These are phyloP conservation scores for Trichoderma erinaceum DNA, from an alignment of 495 filamentous ascomycete genomes.

Conservation along the genomic window DNA sequence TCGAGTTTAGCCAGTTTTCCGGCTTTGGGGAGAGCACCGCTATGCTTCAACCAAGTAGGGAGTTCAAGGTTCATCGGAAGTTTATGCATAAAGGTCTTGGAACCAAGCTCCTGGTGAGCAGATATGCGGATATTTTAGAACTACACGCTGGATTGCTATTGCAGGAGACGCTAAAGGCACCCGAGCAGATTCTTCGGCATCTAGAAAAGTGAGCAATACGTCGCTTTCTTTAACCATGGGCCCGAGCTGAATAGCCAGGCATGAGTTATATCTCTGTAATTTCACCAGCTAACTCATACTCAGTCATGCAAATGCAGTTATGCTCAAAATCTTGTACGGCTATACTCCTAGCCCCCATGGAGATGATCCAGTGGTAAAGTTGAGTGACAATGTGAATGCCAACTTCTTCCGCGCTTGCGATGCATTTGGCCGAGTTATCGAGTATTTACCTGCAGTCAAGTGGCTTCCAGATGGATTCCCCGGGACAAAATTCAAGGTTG, in stretches of 20 bases:
- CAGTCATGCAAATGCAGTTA: constrained; percentile 30
- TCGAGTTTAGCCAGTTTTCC: not conserved
- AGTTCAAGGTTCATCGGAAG: not conserved
- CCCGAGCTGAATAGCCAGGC: too few relatives aligned
- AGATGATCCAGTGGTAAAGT: constrained; percentile 34
- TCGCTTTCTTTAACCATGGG: not conserved
- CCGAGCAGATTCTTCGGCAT: constrained; percentile 29
- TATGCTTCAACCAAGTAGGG: not conserved
- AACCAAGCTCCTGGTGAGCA: not conserved
- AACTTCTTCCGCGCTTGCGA: constrained; percentile 30
- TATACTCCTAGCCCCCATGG: constrained; percentile 34
- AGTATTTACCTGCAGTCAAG: constrained; percentile 35
- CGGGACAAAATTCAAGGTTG: constrained; percentile 35
- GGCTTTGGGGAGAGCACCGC: not conserved
- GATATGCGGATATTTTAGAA: constrained; percentile 32
- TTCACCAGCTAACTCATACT: not conserved
- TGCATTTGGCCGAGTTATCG: constrained; percentile 36
- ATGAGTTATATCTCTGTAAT: too few relatives aligned
- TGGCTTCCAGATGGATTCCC: constrained; percentile 40
- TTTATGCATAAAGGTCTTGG: not conserved
- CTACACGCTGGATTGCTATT: constrained; percentile 31
- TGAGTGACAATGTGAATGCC: constrained; percentile 29
- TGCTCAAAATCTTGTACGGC: constrained; percentile 40
- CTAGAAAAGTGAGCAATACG: constrained; percentile 27
- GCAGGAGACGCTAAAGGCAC: constrained; percentile 28